phyloP scores from a whole-genome alignment of 2,329 filamentous ascomycete genomes.

The Aureobasidium sp. region DNA sequence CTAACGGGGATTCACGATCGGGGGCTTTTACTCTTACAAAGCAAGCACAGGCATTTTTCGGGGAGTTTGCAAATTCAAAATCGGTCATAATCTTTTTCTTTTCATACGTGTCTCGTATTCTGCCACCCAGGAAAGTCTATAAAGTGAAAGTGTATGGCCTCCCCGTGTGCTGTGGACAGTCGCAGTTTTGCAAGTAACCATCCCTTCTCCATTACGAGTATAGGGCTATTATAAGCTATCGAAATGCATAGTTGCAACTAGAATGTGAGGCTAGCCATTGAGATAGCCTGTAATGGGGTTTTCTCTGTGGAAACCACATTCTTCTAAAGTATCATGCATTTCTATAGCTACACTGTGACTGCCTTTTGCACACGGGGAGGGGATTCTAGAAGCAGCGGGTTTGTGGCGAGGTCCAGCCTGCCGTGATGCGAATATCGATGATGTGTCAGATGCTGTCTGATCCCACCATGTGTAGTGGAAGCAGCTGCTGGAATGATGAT shows the following conservation, averaged over 20 bases:
- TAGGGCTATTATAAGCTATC: too few relatives aligned
- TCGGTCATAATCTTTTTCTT: neutral
- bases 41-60: slow-evolving; percentile 6
- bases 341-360: too few relatives aligned
- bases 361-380: too few relatives aligned
- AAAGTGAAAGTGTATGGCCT: neutral
- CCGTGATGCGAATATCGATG: neutral
- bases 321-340: too few relatives aligned
- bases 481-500: neutral
- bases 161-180: too few relatives aligned
- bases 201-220: too few relatives aligned
- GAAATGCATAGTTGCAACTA: too few relatives aligned
- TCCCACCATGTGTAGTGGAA: neutral
- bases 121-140: neutral
- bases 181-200: too few relatives aligned
- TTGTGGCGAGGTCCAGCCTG: neutral
- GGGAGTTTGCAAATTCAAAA: slow-evolving; percentile 8
- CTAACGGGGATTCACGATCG: slow-evolving; percentile 3
- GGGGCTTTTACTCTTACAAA: neutral
- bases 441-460: neutral
- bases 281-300: too few relatives aligned
- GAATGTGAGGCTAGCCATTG: too few relatives aligned
- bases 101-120: neutral
- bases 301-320: too few relatives aligned
- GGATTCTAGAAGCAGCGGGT: neutral